Evolutionary conservation across 257 asterid species (phyloP).

Genomic region (Nicotiana paniculata): DNA sequence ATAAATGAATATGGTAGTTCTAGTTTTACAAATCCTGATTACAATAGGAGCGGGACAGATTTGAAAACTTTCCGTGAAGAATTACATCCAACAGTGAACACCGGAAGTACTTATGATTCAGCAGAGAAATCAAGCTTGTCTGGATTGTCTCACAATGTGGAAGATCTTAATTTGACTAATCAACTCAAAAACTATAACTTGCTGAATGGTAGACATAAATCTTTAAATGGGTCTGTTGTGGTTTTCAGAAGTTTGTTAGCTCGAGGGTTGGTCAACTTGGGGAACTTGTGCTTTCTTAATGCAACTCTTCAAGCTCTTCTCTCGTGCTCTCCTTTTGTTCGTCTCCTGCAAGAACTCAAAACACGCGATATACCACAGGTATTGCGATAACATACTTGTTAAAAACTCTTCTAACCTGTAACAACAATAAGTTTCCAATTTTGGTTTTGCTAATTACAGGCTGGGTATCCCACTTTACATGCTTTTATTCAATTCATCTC

Average conservation of each 20-base stretch:
- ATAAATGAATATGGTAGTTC: constrained; percentile 29
- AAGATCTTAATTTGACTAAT: constrained; percentile 19
- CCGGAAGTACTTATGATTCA: constrained; percentile 7
- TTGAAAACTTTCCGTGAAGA: constrained; percentile 7
- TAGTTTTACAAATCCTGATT: constrained; percentile 11
- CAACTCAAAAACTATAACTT: constrained; percentile 24
- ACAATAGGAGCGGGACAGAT: constrained; percentile 18
- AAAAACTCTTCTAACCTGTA: not conserved
- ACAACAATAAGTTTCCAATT: not conserved
- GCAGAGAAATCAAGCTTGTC: constrained; percentile 15
- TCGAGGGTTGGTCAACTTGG: constrained; percentile 77
- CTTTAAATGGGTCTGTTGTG: constrained; percentile 28
- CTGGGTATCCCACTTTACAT: constrained; percentile 61
- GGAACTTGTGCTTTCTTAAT: constrained; percentile 77
- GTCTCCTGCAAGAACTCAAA: constrained; percentile 56
- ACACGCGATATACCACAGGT: constrained; percentile 57
- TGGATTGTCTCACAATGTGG: constrained; percentile 22
- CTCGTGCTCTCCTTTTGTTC: constrained; percentile 62
- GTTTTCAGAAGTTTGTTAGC: constrained; percentile 40
- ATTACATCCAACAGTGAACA: constrained; percentile 11
- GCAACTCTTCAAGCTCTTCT: constrained; percentile 79
- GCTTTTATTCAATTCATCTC: constrained; percentile 78
- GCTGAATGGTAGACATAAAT: constrained; percentile 14
- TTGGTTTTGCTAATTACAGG: constrained; percentile 37
- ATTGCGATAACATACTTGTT: constrained; percentile 1